A percentile compares a stretch with the other conserved stretches of the same genome.
These are phyloP conservation scores for Ustilago hordei DNA, from an alignment of 1,284 basidiomycete species.

Conservation along the genomic window DNA sequence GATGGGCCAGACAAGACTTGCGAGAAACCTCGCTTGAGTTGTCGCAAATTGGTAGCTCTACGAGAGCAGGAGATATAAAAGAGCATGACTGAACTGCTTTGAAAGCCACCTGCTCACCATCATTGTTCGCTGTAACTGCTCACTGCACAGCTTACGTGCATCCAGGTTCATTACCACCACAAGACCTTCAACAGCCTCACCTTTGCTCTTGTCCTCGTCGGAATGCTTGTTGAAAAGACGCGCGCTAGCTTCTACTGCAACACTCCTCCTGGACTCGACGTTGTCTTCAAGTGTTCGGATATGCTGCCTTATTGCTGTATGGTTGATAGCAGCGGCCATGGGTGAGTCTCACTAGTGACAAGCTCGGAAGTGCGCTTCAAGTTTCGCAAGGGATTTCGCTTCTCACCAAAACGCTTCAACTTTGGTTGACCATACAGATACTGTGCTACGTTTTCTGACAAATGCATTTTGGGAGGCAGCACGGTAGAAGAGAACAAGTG, in stretches of 20 bases:
- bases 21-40: too few species aligned
- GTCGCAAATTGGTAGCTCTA: too few species aligned
- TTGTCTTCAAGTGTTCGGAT: conserved; percentile 3
- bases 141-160: not conserved
- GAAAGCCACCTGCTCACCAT: too few species aligned
- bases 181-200: not conserved
- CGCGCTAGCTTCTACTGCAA: conserved; percentile 9
- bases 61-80: too few species aligned
- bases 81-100: too few species aligned
- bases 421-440: not conserved
- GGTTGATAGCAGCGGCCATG: not conserved
- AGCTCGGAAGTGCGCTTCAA: not conserved
- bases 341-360: not conserved
- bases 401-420: too few species aligned
- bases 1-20: too few species aligned
- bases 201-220: not conserved
- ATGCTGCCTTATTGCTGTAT: conserved; percentile 13
- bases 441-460: not conserved
- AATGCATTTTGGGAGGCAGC: not conserved
- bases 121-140: too few species aligned
- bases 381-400: not conserved
- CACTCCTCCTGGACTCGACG: conserved; percentile 1
- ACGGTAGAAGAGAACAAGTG: not conserved
- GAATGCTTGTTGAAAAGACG: not conserved
- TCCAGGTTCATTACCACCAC: not conserved